Evolutionary conservation across 176 grass and related monocot species (phyloP).

Genomic region (Oryza longistaminata): DNA sequence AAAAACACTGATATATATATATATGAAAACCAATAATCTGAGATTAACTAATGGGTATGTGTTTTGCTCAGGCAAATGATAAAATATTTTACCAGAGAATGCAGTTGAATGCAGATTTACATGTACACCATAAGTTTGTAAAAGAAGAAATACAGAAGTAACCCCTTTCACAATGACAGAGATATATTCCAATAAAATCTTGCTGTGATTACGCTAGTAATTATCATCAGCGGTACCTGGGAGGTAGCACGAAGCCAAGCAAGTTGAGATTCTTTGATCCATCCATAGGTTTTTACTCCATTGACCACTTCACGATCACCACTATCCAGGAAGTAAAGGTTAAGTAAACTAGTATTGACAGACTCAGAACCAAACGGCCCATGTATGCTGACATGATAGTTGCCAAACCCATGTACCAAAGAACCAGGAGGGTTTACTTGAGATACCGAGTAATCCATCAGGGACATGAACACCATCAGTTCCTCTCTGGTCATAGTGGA

Average conservation of each 20-base stretch:
- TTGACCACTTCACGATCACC: conserved; percentile 70
- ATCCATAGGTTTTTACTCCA: conserved; percentile 79
- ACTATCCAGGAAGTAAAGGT: conserved; percentile 91
- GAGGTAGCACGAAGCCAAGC: conserved; percentile 69
- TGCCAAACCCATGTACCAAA: conserved; percentile 79
- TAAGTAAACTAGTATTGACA: conserved; percentile 78
- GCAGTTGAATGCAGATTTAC: not conserved
- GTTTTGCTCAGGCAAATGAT: not conserved
- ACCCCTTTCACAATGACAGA: not conserved
- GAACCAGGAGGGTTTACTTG: conserved; percentile 82
- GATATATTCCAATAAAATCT: not conserved
- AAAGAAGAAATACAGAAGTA: not conserved
- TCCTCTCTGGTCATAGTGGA: conserved; percentile 88
- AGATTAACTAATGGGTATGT: not conserved
- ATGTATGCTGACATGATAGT: conserved; percentile 73
- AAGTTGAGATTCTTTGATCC: conserved; percentile 88
- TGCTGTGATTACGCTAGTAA: not conserved
- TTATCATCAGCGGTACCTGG: conserved; percentile 52
- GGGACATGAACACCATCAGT: conserved; percentile 80
- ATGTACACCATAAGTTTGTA: not conserved
- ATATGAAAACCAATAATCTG: not conserved
- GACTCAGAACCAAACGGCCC: conserved; percentile 61
- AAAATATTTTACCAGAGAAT: not conserved
- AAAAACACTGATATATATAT: conserved; percentile 7
- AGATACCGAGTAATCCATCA: conserved; percentile 93